Conservation (phyloP, 1,284 basidiomycete species). For the Inonotus obliquus region DNA sequence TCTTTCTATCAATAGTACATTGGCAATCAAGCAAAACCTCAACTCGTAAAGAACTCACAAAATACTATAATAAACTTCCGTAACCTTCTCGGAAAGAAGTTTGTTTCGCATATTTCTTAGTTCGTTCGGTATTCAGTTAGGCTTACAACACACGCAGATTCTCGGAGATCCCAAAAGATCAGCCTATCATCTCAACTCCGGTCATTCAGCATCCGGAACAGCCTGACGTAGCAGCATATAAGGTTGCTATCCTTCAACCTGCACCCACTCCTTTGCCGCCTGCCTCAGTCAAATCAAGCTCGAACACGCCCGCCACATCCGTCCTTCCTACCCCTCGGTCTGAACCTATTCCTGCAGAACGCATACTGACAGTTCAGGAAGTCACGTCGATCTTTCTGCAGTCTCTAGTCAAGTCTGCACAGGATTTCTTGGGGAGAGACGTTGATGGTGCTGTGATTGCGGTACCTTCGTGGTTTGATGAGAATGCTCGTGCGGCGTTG, state of each 20-base stretch:
- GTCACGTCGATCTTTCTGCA: slow-evolving; percentile 84
- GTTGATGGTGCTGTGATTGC: slow-evolving; percentile 83
- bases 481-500: slow-evolving; percentile 68
- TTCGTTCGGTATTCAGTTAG: neutral
- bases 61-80: slow-evolving; percentile 96
- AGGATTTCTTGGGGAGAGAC: slow-evolving; percentile 88
- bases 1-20: slow-evolving; percentile 63
- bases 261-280: slow-evolving; percentile 55
- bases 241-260: slow-evolving; percentile 77
- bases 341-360: slow-evolving; percentile 72
- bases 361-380: slow-evolving; percentile 81
- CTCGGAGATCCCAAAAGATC: slow-evolving; percentile 63
- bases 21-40: slow-evolving; percentile 92
- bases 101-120: slow-evolving; percentile 23
- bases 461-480: slow-evolving; percentile 74
- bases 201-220: slow-evolving; percentile 74
- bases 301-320: slow-evolving; percentile 65
- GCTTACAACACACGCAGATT: slow-evolving; percentile 44
- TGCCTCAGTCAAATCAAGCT: slow-evolving; percentile 32
- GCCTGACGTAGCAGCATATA: slow-evolving; percentile 78
- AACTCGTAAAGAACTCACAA: slow-evolving; percentile 91
- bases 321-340: slow-evolving; percentile 70
- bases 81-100: slow-evolving; percentile 92
- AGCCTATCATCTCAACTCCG: slow-evolving; percentile 51
- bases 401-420: slow-evolving; percentile 83